Evolutionary conservation across 2,329 filamentous ascomycete genomes (phyloP).

Genomic region (Botrytis fragariae): DNA sequence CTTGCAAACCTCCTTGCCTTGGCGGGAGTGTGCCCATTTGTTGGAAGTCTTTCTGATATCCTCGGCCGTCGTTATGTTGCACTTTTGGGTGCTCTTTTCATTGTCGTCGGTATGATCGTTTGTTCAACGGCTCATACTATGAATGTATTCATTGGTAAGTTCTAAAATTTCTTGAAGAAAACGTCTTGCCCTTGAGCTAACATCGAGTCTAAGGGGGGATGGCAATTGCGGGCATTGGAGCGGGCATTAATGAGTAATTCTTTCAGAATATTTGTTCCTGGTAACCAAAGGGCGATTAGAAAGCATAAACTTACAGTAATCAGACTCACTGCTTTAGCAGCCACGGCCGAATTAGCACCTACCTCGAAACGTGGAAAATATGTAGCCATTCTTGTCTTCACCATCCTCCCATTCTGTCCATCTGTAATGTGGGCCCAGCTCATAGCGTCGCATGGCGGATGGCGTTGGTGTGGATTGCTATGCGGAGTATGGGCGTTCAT

Average conservation of each 20-base stretch:
- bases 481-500: conserved; percentile 52
- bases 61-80: conserved; percentile 60
- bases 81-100: conserved; percentile 50
- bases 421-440: conserved; percentile 60
- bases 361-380: conserved; percentile 62
- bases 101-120: conserved; percentile 59
- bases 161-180: too few species aligned
- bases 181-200: background rate
- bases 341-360: conserved; percentile 65
- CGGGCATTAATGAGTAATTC: conserved; percentile 61
- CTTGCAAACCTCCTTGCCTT: conserved; percentile 54
- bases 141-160: conserved; percentile 58
- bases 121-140: conserved; percentile 56
- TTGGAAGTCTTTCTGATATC: conserved; percentile 63
- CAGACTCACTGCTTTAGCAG: conserved; percentile 64
- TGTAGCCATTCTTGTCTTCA: conserved; percentile 57
- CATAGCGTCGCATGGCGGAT: conserved; percentile 47
- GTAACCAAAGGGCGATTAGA: background rate
- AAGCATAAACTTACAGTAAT: conserved; percentile 40
- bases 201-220: conserved; percentile 43
- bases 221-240: conserved; percentile 59
- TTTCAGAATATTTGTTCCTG: background rate
- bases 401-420: conserved; percentile 60
- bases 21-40: conserved; percentile 59
- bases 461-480: conserved; percentile 55